Base-by-base conservation (phyloP, 2,329 filamentous ascomycete species). In the Monosporascus sp. region DNA sequence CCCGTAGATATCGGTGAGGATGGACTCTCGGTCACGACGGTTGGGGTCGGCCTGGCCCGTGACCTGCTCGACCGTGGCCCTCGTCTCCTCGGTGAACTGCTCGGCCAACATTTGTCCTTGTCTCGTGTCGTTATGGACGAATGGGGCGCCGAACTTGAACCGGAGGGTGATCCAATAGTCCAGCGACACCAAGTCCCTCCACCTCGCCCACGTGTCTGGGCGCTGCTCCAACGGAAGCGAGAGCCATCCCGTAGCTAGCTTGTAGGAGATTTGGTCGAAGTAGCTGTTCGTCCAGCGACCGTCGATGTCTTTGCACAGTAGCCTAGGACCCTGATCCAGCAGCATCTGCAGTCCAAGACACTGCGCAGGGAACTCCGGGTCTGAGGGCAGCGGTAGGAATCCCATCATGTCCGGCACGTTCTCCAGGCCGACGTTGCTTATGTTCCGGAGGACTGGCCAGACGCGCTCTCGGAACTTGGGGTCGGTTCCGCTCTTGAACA, bases 131-230 rank as follows among this genome's bases (percentile, higher is more conserved):
- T 62, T 57, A 52, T 68, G 65, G 14, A 64, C 60, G 38, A 68
- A 54, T 1, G 63, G 62, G 0, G 61, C 58, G 40, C 56, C 57
- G 40, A 65, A 59, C 55, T 57, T 63, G 26, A 63, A 51, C 20
- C 63, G 59, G 15, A 58, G 58, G n/a, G 58, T 51, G 8, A 64
- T 49, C 59, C 62, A 68, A 45, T 61, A 66, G 51, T 66, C 63
- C 8, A 65, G 51, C 2, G 56, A 59, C n/a, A 18, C 52, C 11
- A 20, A 17, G 18, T 51, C 50, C 37, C 60, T 49, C 60, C 58
- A 64, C 14, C 55, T 51, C n/a, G 28, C 37, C 56, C 60, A 61
- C 1, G 45, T 41, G 37, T 58, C 55, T 5, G 63, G 64, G 5
- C 59, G 54, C 50, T 56, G 43, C 2, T 40, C 47, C 7, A 20